Base-by-base conservation (phyloP, 2,329 filamentous ascomycete genomes). In the Beauveria bassiana region DNA sequence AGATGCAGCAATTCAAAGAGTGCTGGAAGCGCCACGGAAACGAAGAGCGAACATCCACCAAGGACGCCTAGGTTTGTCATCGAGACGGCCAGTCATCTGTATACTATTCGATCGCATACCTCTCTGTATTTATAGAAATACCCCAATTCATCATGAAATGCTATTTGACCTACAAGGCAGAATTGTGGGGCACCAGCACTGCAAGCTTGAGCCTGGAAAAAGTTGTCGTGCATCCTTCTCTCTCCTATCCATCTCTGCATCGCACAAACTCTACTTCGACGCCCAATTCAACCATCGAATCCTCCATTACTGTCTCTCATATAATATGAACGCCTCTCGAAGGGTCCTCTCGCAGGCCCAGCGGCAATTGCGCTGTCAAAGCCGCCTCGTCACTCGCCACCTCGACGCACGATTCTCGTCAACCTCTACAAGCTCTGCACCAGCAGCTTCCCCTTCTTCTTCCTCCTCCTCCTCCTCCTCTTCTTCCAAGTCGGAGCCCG, bases 11-110 rank as follows among this genome's bases (percentile, higher is more conserved):
- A 2, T 98, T 98, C 72, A 87, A 86, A 70, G 83, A 88, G 69
- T 98, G 93, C 75, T 98, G 93, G 93, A 96, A 96, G 77, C 81
- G 81, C 65, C 87, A 96, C 69, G 87, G 91, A 54, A 98, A 98
- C 73, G 87, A 96, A 69, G 78, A 89, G 72, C 85, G 95, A 69
- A 97, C 93, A 0, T 82, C 82, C 59, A 87, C 83, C 47, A 93
- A 91, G 71, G 87, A 96, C 71, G 82, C 79, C 43, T 76, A 66
- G 68, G 22, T 14, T 24, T 16, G 16, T 42, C n/a, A 16, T 18
- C 6, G 18, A 6, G 12, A 22, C 20, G 10, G 9, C 42, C 31
- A 20, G 1, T 5, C 7, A 42, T 26, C 18, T 56, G 53, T 28
- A 58, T 18, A 54, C 18, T 20, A 46, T 61, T 16, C 34, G 22